These are phyloP conservation scores for Conringia planisiliqua DNA, from an alignment of 345 rosid species.

Conservation along the genomic window DNA sequence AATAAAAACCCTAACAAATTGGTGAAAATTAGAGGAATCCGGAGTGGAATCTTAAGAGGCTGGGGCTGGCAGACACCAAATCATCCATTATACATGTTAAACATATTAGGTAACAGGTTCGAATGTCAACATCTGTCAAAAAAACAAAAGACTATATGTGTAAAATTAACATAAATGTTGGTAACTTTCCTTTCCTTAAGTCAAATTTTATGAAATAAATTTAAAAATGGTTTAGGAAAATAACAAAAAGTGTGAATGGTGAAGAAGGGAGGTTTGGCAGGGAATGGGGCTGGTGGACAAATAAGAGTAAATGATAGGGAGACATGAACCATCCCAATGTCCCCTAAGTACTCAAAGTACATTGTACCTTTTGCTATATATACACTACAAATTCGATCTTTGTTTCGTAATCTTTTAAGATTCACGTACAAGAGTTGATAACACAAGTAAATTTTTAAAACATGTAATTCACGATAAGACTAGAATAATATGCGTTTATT, in stretches of 20 bases:
- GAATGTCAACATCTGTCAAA: conserved; percentile 13
- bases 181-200: neutral
- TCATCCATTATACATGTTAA: conserved; percentile 28
- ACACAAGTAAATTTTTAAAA: neutral
- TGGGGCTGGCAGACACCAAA: neutral
- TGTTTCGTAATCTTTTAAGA: conserved; percentile 10
- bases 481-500: neutral
- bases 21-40: conserved; percentile 1
- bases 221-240: neutral
- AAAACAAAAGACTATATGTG: neutral
- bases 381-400: conserved; percentile 13
- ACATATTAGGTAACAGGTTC: conserved; percentile 29
- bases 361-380: conserved; percentile 25
- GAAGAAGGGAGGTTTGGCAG: conserved; percentile 39
- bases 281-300: conserved; percentile 35
- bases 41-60: conserved; percentile 8
- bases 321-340: conserved; percentile 34
- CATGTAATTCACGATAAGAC: neutral
- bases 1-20: conserved; percentile 9
- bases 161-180: neutral
- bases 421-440: conserved; percentile 10
- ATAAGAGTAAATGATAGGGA: conserved; percentile 31
- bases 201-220: neutral
- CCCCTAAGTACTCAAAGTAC: conserved; percentile 39
- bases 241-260: conserved; percentile 32